Conservation (phyloP, 441 rosid genomes). For the Gossypium gossypioides region DNA sequence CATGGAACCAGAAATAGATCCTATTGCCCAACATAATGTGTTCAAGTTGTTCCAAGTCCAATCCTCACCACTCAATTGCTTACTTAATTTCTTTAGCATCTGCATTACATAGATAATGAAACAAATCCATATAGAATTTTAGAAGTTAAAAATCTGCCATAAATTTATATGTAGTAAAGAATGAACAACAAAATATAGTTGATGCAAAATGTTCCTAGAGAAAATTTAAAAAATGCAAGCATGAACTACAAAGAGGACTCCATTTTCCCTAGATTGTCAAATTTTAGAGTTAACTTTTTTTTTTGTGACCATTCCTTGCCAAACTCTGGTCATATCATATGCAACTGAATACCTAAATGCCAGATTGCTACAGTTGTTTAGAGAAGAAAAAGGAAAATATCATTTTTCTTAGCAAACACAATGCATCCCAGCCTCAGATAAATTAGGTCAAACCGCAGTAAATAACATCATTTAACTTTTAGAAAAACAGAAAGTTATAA, state of each 20-base stretch:
- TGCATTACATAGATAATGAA: conserved; percentile 13
- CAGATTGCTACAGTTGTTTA: not conserved
- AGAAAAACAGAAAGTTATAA: not conserved
- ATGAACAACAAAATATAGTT: not conserved
- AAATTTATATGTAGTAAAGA: not conserved
- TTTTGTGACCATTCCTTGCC: not conserved
- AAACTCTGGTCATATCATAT: not conserved
- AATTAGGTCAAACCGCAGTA: not conserved
- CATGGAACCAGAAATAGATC: conserved; percentile 99
- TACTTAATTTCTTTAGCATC: conserved; percentile 94
- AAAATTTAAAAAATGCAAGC: not conserved
- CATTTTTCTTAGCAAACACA: not conserved
- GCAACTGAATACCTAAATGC: not conserved
- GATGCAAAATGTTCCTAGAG: not conserved
- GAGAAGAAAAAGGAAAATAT: not conserved
- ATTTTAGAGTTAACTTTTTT: not conserved
- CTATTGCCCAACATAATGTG: conserved; percentile 99
- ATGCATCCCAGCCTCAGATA: not conserved
- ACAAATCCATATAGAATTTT: not conserved
- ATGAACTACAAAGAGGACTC: not conserved
- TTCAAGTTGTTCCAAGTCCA: conserved; percentile 98
- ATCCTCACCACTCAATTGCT: conserved; percentile 95
- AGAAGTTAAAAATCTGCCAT: not conserved
- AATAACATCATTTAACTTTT: not conserved
- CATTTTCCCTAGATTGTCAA: not conserved